Conservation (phyloP, 2,329 filamentous ascomycete genomes). For the Fusarium verrucosum region DNA sequence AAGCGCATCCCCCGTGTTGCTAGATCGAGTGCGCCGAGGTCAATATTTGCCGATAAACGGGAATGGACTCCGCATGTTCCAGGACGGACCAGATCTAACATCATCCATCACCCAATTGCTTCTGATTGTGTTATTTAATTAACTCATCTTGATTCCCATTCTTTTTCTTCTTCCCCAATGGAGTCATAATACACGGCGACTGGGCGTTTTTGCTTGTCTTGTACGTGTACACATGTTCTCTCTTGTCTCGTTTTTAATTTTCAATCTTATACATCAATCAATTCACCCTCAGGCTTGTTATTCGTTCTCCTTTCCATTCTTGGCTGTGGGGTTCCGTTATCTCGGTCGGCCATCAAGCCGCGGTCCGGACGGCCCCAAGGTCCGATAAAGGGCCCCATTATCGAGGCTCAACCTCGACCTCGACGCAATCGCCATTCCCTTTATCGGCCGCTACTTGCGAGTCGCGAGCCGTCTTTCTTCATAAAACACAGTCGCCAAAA, state of each 20-base stretch:
- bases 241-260: slow-evolving; percentile 11
- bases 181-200: slow-evolving; percentile 34
- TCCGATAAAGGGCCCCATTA: slow-evolving; percentile 41
- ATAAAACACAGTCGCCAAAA: slow-evolving; percentile 27
- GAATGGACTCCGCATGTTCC: slow-evolving; percentile 30
- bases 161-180: slow-evolving; percentile 36
- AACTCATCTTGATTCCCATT: slow-evolving; percentile 26
- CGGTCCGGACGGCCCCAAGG: slow-evolving; percentile 42
- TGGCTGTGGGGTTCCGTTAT: slow-evolving; percentile 38
- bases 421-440: slow-evolving; percentile 28
- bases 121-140: slow-evolving; percentile 34
- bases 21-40: slow-evolving; percentile 32
- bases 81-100: slow-evolving; percentile 26
- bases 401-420: slow-evolving; percentile 27
- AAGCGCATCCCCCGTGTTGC: slow-evolving; percentile 22
- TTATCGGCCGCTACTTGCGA: slow-evolving; percentile 27
- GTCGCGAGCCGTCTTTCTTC: slow-evolving; percentile 22
- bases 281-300: not conserved
- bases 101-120: slow-evolving; percentile 33
- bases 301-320: slow-evolving; percentile 19
- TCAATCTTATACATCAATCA: slow-evolving; percentile 6
- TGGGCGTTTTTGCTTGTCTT: slow-evolving; percentile 21
- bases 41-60: slow-evolving; percentile 35
- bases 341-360: slow-evolving; percentile 45
- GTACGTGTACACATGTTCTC: slow-evolving; percentile 2